Base-by-base conservation (phyloP, 371 early-diverging fungal species). In the Mortierella sp. region DNA sequence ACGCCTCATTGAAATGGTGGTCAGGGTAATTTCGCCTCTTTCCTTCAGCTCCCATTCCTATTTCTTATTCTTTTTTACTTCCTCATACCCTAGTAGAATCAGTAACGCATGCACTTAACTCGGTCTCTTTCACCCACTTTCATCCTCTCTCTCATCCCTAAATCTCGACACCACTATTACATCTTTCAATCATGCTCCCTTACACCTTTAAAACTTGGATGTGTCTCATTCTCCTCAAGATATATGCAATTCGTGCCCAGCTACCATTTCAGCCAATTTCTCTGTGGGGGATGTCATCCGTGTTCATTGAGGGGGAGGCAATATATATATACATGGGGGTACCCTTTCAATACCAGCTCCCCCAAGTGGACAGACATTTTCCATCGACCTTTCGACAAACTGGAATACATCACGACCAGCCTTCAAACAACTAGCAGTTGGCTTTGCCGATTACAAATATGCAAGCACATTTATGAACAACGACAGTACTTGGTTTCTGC, bases 311-410 rank as follows among this genome's bases (percentile, higher is more conserved):
- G 35, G 65, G 62, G n/a, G 40, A 62, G 24, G 40, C 58, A n/a
- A 55, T 73, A 43, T 58, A 60, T 58, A 54, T 18, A 49, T 73
- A 18, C 73, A 66, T 28, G 73, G 78, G 5, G 73, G 73, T 24
- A 57, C 24, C 14, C n/a, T 18, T 8, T 8, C 32, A 0, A n/a
- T n/a, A 8, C 28, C 47, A 11, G 35, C 51, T 24, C 11, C 18
- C 9, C 43, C 66, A 24, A 12, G 32, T 35, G 70, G 68, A 3
- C 74, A 67, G 51, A 64, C 62, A 3, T 74, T 74, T 60, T 55
- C 79, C 5, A 52, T 78, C 49, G 66, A 78, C 55, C 74, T 74
- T 30, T 58, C 70, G 2, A 70, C 55, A 0, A 24, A 45, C 59
- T 74, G 74, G 74, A 35, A 39, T 8, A 45, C 67, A n/a, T n/a